A percentile compares a stretch with the other conserved stretches of the same genome.
Evolutionary conservation across 768 basidiomycete species (phyloP).

Genomic region (Tricholomella constricta): DNA sequence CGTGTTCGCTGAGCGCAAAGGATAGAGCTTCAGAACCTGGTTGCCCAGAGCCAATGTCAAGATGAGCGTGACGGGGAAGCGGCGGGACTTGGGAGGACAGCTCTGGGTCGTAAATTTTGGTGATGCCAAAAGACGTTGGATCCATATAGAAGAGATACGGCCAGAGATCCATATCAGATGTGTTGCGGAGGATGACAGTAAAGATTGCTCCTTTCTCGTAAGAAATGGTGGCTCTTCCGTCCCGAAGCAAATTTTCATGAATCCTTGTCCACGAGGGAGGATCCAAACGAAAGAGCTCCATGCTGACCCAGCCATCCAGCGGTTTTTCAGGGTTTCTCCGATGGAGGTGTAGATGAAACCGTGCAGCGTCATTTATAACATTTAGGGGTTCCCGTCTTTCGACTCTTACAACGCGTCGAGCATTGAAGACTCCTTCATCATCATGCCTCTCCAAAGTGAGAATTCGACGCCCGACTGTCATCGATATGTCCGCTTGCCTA

Average conservation of each 20-base stretch:
- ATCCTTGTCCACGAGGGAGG: conserved; percentile 41
- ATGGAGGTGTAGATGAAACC: conserved; percentile 60
- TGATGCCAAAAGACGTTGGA: conserved; percentile 53
- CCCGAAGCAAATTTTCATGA: conserved; percentile 47
- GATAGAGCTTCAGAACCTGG: conserved; percentile 49
- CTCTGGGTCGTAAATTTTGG: conserved; percentile 55
- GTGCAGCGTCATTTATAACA: conserved; percentile 57
- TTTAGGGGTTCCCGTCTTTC: conserved; percentile 33
- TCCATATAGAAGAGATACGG: conserved; percentile 67
- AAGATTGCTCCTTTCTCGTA: conserved; percentile 47
- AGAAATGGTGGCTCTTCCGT: conserved; percentile 50
- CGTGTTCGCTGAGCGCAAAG: conserved; percentile 40
- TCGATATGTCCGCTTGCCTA: conserved; percentile 51
- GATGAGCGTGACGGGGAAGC: conserved; percentile 38
- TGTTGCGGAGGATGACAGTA: conserved; percentile 50
- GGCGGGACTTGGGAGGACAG: conserved; percentile 38
- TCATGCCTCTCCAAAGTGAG: conserved; percentile 49
- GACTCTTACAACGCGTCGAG: conserved; percentile 39
- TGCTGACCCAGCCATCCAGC: conserved; percentile 46
- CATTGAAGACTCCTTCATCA: conserved; percentile 37
- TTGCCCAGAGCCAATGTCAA: conserved; percentile 45
- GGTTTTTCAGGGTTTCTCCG: conserved; percentile 50
- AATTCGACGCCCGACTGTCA: conserved; percentile 41
- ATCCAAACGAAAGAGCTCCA: conserved; percentile 57
- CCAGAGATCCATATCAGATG: conserved; percentile 56